Conservation (phyloP, 768 basidiomycete genomes). For the Calocybe gangraenosa region DNA sequence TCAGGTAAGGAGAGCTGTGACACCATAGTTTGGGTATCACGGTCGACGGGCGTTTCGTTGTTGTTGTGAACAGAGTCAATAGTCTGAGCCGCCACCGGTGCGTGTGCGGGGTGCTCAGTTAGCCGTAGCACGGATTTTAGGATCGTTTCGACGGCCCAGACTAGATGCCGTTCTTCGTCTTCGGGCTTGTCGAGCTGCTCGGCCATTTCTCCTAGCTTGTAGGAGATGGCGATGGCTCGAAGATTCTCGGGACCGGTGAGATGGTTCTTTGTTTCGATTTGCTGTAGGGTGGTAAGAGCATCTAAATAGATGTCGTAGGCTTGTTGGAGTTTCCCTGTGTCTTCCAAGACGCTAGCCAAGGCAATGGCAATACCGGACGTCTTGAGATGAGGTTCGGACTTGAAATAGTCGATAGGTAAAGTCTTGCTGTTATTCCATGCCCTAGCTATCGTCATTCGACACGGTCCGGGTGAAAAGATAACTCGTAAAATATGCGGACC, state of each 20-base stretch:
- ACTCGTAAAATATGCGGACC: constrained; percentile 30
- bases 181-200: constrained; percentile 27
- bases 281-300: constrained; percentile 28
- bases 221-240: constrained; percentile 35
- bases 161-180: constrained; percentile 41
- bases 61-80: too few relatives aligned
- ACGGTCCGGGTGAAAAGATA: not conserved
- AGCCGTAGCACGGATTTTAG: constrained; percentile 29
- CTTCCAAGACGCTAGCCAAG: constrained; percentile 54
- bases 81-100: constrained; percentile 1
- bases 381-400: constrained; percentile 55
- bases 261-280: constrained; percentile 15
- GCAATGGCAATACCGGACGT: constrained; percentile 62
- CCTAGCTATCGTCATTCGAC: constrained; percentile 26
- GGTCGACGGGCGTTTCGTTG: constrained; percentile 3
- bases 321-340: constrained; percentile 26
- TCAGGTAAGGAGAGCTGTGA: constrained; percentile 52
- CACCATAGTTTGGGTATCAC: constrained; percentile 29
- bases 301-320: constrained; percentile 38
- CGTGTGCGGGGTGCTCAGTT: not conserved
- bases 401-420: constrained; percentile 35
- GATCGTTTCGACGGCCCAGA: constrained; percentile 39
- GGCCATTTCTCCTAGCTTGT: constrained; percentile 42
- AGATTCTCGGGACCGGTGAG: constrained; percentile 27
- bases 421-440: constrained; percentile 52